These are phyloP conservation scores for Fusarium incarnatum DNA, from an alignment of 2,329 filamentous ascomycete species.

Conservation along the genomic window DNA sequence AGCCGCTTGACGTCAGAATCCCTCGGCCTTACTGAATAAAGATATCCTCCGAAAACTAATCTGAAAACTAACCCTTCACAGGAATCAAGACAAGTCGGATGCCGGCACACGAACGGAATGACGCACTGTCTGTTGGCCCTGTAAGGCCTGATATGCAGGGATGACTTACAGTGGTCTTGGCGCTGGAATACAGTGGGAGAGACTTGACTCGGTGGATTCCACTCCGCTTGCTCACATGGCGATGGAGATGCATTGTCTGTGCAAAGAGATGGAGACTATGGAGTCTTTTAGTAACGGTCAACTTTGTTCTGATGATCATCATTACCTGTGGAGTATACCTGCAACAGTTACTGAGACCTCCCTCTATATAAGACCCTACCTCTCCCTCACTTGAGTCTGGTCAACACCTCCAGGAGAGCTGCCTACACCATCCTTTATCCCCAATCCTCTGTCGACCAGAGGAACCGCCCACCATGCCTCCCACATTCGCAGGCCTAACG, in stretches of 20 bases:
- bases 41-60: constrained; percentile 8
- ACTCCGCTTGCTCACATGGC: constrained; percentile 13
- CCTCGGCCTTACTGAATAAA: constrained; percentile 17
- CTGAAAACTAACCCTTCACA: constrained; percentile 34
- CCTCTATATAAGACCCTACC: constrained; percentile 34
- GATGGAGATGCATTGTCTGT: constrained; percentile 4
- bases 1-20: constrained; percentile 39
- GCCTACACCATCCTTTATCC: no score
- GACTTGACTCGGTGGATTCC: constrained; percentile 26
- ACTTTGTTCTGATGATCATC: constrained; percentile 39
- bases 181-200: not conserved
- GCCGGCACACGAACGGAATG: constrained; percentile 40
- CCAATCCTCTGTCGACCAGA: no score
- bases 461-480: constrained; percentile 56
- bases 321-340: constrained; percentile 27
- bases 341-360: no score
- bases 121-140: constrained; percentile 30
- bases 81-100: constrained; percentile 18
- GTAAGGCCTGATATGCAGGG: not conserved
- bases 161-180: not conserved
- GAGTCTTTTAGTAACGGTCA: constrained; percentile 11
- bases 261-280: not conserved
- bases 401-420: constrained; percentile 35
- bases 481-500: constrained; percentile 68
- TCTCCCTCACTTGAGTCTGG: not conserved